phyloP scores from a whole-genome alignment of 352 stramenopile genomes.

The Aphanomyces astaci region DNA sequence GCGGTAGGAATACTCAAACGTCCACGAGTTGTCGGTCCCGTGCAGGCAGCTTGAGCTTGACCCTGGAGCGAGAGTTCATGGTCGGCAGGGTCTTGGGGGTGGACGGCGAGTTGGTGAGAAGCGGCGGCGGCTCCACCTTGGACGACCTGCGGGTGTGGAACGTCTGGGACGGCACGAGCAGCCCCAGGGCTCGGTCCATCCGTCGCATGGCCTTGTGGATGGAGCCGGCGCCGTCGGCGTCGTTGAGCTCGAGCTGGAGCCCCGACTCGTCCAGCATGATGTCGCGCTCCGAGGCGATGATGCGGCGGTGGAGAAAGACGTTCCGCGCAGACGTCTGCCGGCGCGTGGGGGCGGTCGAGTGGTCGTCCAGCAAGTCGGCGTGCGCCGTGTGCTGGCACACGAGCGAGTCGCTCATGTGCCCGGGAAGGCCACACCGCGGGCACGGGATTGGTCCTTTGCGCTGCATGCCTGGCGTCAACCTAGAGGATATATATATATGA shows the following conservation, averaged over 20 bases:
- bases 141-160: neutral
- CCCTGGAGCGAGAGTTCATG: neutral
- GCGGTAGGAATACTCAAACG: too few relatives aligned
- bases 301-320: slow-evolving; percentile 23
- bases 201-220: slow-evolving; percentile 2
- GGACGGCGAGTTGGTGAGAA: neutral
- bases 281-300: neutral
- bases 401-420: slow-evolving; percentile 42
- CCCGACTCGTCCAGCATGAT: neutral
- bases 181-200: neutral
- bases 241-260: neutral
- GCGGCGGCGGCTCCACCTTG: neutral
- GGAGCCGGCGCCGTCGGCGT: slow-evolving; percentile 24
- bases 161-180: neutral
- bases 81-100: neutral
- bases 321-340: slow-evolving; percentile 23
- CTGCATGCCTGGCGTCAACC: slow-evolving; percentile 36
- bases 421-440: slow-evolving; percentile 46
- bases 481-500: too few relatives aligned
- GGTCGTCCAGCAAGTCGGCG: neutral
- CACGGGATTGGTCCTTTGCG: slow-evolving; percentile 42
- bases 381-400: slow-evolving; percentile 30
- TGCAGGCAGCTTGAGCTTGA: neutral
- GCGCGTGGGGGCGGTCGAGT: neutral
- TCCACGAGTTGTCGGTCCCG: too few relatives aligned